These are phyloP conservation scores for Citrullus mucosospermus DNA, from an alignment of 306 rosid genomes.

Conservation along the genomic window DNA sequence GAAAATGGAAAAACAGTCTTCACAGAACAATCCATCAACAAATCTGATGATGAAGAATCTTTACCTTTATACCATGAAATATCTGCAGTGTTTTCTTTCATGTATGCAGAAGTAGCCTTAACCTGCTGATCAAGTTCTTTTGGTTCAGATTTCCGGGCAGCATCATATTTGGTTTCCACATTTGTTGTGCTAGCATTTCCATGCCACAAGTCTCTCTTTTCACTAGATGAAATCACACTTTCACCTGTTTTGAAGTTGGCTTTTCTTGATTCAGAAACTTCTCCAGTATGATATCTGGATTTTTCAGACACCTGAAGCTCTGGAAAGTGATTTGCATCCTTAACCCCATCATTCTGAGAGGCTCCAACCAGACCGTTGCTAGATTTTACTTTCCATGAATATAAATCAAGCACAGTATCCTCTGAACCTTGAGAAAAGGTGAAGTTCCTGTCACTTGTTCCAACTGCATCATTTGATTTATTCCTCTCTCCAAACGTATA, in stretches of 20 bases:
- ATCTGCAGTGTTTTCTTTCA: conserved; percentile 48
- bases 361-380: conserved; percentile 46
- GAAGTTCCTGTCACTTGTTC: conserved; percentile 49
- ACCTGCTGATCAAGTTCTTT: conserved; percentile 42
- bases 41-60: conserved; percentile 50
- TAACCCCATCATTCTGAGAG: conserved; percentile 33
- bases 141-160: conserved; percentile 31
- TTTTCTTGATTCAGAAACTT: conserved; percentile 27
- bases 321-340: conserved; percentile 14
- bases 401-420: conserved; percentile 56
- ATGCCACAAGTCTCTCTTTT: conserved; percentile 41
- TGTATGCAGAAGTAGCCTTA: conserved; percentile 29
- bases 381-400: conserved; percentile 51
- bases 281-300: conserved; percentile 28
- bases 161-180: conserved; percentile 28
- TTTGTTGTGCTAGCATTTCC: conserved; percentile 50
- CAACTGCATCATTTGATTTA: conserved; percentile 45
- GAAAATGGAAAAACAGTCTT: conserved; percentile 76
- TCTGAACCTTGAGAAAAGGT: conserved; percentile 48
- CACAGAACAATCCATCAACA: conserved; percentile 70
- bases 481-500: conserved; percentile 41
- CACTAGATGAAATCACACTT: conserved; percentile 28
- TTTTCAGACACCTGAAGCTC: conserved; percentile 35
- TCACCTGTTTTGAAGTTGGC: conserved; percentile 29
- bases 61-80: conserved; percentile 54